Base-by-base conservation (phyloP, 805 yeast species). In the Candida caryicola region DNA sequence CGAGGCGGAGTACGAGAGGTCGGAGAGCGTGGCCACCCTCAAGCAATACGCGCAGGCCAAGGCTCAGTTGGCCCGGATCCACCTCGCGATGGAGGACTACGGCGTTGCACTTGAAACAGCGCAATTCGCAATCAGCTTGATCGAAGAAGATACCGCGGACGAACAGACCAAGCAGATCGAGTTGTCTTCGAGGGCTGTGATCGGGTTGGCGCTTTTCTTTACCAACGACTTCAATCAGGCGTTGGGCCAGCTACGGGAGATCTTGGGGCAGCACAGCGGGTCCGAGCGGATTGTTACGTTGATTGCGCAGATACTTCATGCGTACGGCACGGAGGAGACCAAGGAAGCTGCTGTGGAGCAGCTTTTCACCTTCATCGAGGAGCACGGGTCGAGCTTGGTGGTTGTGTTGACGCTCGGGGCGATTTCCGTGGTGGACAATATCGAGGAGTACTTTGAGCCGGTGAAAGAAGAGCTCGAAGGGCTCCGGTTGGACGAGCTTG, bases 271-370 rank as follows among this genome's bases (percentile, higher is more conserved):
- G 10, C 73, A 82, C 17, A 74, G 76, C 4, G 79, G 77, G 34
- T 77, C 84, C 4, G 79, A 75, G 45, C 74, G 82, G 44, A 71
- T 88, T n/a, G 79, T 87, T 12, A 76, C 82, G 5, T 61, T 91
- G 19, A 73, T 87, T 15, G 78, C 93, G 0, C 95, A 89, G 54
- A 83, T 90, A 0, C 66, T 93, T 34, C 84, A 82, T 64, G 86
- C 87, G 2, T 76, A 77, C 40, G 84, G 79, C n/a, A 75, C 79
- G 0, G 79, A 75, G n/a, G 93, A 85, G 4, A 79, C 93, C 1
- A 81, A 79, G 41, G 83, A 80, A 45, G 90, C 89, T 1, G 96
- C 97, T 0, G 54, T 85, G 33, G 96, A 89, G 50, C 95, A 88
- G 57, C 61, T 91, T 31, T 82, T 85, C 49, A 71, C 74, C 17